These are phyloP conservation scores for Paramecium tetraurelia DNA, from an alignment of 73 alveolate species.

Conservation along the genomic window DNA sequence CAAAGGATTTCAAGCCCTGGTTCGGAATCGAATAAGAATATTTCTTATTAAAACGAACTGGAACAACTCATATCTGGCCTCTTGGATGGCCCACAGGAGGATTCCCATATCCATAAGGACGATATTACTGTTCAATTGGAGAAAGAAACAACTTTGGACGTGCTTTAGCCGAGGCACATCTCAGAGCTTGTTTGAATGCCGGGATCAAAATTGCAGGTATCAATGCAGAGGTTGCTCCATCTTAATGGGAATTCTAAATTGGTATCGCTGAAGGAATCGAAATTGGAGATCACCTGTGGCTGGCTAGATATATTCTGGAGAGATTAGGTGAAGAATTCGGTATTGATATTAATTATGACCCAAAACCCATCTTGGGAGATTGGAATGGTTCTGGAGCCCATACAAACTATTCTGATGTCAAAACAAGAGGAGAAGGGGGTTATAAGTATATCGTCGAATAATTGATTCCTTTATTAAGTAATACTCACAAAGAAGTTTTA, in stretches of 20 bases:
- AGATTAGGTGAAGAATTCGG: constrained; percentile 71
- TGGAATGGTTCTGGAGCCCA: constrained; percentile 97
- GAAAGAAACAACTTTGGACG: constrained; percentile 83
- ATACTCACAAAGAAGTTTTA: constrained; percentile 64
- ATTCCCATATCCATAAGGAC: constrained; percentile 93
- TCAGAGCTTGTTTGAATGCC: constrained; percentile 85
- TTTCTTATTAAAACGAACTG: constrained; percentile 75
- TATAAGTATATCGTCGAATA: constrained; percentile 57
- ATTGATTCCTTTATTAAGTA: constrained; percentile 63
- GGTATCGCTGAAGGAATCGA: constrained; percentile 92
- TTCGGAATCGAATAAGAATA: constrained; percentile 95
- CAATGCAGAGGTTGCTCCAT: constrained; percentile 94
- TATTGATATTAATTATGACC: constrained; percentile 47
- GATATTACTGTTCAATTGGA: constrained; percentile 92
- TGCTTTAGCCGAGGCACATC: constrained; percentile 85
- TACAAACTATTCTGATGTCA: constrained; percentile 80
- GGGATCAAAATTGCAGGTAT: constrained; percentile 88
- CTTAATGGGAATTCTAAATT: constrained; percentile 92
- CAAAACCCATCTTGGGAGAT: constrained; percentile 79
- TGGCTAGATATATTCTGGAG: constrained; percentile 76
- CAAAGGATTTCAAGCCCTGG: constrained; percentile 83
- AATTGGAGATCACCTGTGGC: constrained; percentile 89
- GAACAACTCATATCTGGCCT: constrained; percentile 73
- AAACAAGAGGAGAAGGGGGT: constrained; percentile 83
- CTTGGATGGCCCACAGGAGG: constrained; percentile 86